Evolutionary conservation across 352 stramenopile species (phyloP).

Genomic region (Phytophthora vignae): DNA sequence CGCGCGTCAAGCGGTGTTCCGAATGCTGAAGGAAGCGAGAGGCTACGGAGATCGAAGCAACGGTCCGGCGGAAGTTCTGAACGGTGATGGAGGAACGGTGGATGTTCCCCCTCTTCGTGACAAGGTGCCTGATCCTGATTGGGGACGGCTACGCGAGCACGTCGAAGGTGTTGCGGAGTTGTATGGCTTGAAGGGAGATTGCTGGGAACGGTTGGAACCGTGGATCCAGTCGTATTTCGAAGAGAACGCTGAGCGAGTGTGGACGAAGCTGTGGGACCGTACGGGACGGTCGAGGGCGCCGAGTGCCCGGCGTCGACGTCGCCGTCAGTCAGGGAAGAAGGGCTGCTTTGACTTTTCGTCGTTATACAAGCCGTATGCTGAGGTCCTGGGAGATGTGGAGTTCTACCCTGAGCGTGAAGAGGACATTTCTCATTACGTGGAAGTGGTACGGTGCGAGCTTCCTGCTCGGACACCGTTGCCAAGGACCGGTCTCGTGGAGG

Average conservation of each 20-base stretch:
- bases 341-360: conserved; percentile 1
- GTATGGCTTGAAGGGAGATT: not conserved
- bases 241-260: no score
- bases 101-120: not conserved
- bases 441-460: no score
- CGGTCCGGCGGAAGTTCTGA: not conserved
- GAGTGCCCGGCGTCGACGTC: not conserved
- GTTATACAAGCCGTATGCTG: not conserved
- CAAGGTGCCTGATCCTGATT: not conserved
- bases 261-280: not conserved
- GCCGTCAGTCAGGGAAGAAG: not conserved
- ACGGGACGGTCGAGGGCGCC: not conserved
- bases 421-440: no score
- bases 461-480: no score
- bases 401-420: no score
- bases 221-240: not conserved
- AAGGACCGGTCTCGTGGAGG: no score
- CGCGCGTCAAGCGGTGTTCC: not conserved
- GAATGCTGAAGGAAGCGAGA: not conserved
- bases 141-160: not conserved
- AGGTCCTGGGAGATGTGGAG: no score
- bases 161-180: not conserved
- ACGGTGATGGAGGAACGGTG: not conserved
- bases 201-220: not conserved
- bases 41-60: not conserved